Percentiles rank a stretch among this genome's conserved stretches.
Conservation (phyloP, 345 rosid species). For the Geranium brycei region DNA sequence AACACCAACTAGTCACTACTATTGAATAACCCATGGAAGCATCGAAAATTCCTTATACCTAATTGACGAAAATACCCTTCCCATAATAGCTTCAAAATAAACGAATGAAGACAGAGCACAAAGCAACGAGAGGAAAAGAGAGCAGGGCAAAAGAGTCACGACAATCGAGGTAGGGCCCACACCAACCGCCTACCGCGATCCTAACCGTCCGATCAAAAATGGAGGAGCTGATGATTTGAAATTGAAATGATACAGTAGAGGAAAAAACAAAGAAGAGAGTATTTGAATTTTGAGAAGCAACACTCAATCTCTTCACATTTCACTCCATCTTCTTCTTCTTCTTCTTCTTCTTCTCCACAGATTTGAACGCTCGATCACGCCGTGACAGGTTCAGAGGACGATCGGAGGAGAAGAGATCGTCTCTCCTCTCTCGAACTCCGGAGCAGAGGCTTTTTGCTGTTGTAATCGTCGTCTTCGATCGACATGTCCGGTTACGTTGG, state of each 20-base stretch:
- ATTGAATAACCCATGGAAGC: too few species aligned
- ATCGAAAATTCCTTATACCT: neutral
- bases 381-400: neutral
- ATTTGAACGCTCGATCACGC: neutral
- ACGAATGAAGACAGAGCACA: too few species aligned
- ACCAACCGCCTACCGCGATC: conserved; percentile 9
- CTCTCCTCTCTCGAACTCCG: too few species aligned
- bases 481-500: conserved; percentile 82
- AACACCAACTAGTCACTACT: too few species aligned
- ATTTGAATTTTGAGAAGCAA: conserved; percentile 23
- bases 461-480: neutral
- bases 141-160: neutral
- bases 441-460: neutral
- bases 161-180: neutral
- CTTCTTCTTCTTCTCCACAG: neutral
- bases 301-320: conserved; percentile 30
- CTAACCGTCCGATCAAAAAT: too few species aligned
- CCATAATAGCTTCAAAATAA: neutral
- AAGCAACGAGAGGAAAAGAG: too few species aligned
- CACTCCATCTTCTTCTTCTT: conserved; percentile 20
- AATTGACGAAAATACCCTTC: neutral
- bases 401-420: neutral
- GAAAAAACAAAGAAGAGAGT: conserved; percentile 1
- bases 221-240: neutral
- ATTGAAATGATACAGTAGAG: neutral